Evolutionary conservation across 139 green algal genomes (phyloP).

Genomic region (Trebouxia sp.): DNA sequence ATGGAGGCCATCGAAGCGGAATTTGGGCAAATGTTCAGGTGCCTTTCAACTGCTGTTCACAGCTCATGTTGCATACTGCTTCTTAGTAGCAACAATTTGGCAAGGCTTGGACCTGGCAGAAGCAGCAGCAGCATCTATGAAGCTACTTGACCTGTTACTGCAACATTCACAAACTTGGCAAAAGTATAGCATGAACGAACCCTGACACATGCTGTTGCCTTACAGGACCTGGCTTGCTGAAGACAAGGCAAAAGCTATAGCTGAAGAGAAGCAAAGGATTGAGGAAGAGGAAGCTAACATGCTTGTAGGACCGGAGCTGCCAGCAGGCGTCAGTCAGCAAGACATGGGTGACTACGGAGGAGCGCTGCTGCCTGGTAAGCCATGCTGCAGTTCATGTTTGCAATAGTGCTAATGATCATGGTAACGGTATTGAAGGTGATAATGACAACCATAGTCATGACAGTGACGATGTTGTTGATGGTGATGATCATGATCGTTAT

Average conservation of each 20-base stretch:
- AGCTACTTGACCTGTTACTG: neutral
- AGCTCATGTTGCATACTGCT: neutral
- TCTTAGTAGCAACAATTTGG: neutral
- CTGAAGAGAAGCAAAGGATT: constrained; percentile 26
- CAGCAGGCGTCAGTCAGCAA: constrained; percentile 26
- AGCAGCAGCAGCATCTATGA: neutral
- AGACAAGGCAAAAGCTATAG: constrained; percentile 44
- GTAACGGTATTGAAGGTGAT: no score
- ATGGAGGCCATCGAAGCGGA: constrained; percentile 26
- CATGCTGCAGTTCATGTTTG: no score
- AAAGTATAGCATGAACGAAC: neutral
- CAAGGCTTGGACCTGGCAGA: neutral
- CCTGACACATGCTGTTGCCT: neutral
- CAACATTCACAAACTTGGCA: neutral
- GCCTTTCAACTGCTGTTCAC: neutral
- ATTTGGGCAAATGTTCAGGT: constrained; percentile 64
- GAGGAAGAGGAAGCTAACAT: constrained; percentile 26
- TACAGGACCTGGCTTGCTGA: constrained; percentile 41
- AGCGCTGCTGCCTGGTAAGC: constrained; percentile 53
- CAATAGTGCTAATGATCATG: no score
- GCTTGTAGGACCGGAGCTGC: constrained; percentile 65
- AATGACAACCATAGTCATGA: no score
- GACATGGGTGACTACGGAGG: constrained; percentile 58
- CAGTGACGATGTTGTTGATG: no score
- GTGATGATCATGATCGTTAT: no score